Percentiles rank a stretch among this genome's conserved stretches.
phyloP scores from a whole-genome alignment of 228 moss, liverwort and hornwort genomes.

The Sphagnum fallax region DNA sequence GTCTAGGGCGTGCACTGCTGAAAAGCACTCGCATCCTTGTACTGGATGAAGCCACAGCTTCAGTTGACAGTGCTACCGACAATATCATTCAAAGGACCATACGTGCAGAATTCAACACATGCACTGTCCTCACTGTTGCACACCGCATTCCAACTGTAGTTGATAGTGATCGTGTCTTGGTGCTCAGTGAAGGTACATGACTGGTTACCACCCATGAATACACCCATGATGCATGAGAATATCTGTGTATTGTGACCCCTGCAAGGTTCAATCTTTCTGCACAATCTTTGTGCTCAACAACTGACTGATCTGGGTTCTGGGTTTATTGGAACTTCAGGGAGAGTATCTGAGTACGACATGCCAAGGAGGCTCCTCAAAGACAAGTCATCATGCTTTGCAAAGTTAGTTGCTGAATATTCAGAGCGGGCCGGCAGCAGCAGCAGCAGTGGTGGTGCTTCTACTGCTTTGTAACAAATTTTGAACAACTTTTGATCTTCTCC shows the following conservation, averaged over 20 bases:
- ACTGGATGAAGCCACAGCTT: conserved; percentile 53
- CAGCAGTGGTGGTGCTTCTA: too few species aligned
- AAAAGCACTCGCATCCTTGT: conserved; percentile 41
- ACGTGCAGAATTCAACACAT: conserved; percentile 25
- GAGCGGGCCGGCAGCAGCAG: conserved; percentile 3
- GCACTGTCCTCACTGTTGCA: conserved; percentile 41
- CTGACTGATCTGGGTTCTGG: background rate
- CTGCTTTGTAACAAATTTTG: too few species aligned
- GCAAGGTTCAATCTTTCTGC: background rate
- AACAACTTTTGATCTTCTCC: too few species aligned
- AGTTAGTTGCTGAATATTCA: conserved; percentile 35
- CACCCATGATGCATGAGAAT: too few species aligned
- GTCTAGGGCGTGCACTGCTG: conserved; percentile 47
- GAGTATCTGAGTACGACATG: conserved; percentile 38
- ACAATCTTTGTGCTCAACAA: too few species aligned
- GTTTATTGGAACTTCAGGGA: conserved; percentile 22
- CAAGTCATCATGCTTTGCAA: conserved; percentile 30
- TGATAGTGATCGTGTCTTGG: conserved; percentile 49
- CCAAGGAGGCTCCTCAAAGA: conserved; percentile 35
- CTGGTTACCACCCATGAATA: too few species aligned
- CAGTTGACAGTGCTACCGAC: conserved; percentile 47
- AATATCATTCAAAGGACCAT: conserved; percentile 39
- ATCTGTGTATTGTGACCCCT: background rate
- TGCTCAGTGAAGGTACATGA: conserved; percentile 30
- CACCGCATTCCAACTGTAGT: conserved; percentile 62